These are phyloP conservation scores for Mucor mucedo DNA, from an alignment of 371 early-diverging fungal genomes.

Conservation along the genomic window DNA sequence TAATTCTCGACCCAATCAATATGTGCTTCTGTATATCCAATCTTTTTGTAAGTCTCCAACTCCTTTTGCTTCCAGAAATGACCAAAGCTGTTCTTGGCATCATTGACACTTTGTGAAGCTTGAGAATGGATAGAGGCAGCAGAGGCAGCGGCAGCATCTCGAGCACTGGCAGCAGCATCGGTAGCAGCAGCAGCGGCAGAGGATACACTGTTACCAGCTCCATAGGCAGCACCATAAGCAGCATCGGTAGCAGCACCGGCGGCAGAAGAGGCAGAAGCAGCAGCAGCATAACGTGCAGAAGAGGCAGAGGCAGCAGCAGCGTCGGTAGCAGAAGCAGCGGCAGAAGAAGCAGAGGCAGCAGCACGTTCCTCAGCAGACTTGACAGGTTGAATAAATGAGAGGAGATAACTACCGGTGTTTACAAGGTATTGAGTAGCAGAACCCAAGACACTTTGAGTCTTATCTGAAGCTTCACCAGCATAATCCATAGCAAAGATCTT, in stretches of 20 bases:
- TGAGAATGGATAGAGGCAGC: conserved; percentile 27
- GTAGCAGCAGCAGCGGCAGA: conserved; percentile 14
- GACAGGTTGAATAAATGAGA: conserved; percentile 20
- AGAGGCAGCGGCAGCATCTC: conserved; percentile 36
- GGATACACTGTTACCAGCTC: conserved; percentile 1
- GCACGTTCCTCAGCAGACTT: conserved; percentile 2
- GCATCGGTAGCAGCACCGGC: conserved; percentile 31
- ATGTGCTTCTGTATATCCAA: conserved; percentile 54
- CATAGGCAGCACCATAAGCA: conserved; percentile 15
- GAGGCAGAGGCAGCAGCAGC: conserved; percentile 18
- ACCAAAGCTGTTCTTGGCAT: conserved; percentile 38
- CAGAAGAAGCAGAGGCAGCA: conserved; percentile 15
- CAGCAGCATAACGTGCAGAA: not conserved
- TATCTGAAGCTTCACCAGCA: conserved; percentile 32
- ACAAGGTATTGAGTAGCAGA: conserved; percentile 23
- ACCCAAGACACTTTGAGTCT: conserved; percentile 23
- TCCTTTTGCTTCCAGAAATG: conserved; percentile 45
- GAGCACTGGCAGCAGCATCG: conserved; percentile 5
- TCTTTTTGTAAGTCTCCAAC: conserved; percentile 35
- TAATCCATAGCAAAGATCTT: conserved; percentile 56
- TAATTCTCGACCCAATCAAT: conserved; percentile 47
- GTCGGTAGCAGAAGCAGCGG: conserved; percentile 18
- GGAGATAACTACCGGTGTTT: conserved; percentile 22
- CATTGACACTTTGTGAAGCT: conserved; percentile 25
- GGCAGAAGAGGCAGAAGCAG: conserved; percentile 1